Percentiles rank a stretch among this genome's conserved stretches.
Conservation (phyloP, 768 basidiomycete genomes). For the Psilocybe subaeruginosa region DNA sequence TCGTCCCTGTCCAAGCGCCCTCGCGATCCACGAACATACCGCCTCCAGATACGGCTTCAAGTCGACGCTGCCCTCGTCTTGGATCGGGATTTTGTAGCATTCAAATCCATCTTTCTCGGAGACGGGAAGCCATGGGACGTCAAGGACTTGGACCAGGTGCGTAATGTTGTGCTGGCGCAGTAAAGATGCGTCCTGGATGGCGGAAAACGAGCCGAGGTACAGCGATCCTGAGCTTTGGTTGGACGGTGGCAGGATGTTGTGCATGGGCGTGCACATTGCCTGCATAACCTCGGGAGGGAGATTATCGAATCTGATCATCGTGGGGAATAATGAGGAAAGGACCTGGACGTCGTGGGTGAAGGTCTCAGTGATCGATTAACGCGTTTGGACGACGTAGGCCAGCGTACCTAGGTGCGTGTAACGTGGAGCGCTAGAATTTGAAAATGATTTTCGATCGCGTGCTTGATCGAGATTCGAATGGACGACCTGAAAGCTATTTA, state of each 20-base stretch:
- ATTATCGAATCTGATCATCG: constrained; percentile 81
- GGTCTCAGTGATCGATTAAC: background rate
- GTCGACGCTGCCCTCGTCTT: constrained; percentile 63
- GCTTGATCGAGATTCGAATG: background rate
- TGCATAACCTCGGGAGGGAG: constrained; percentile 77
- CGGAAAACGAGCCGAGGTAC: constrained; percentile 70
- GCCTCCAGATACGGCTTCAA: constrained; percentile 69
- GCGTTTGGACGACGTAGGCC: background rate
- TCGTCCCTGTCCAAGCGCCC: constrained; percentile 56
- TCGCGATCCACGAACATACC: constrained; percentile 69
- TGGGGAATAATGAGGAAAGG: background rate
- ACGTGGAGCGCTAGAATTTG: background rate
- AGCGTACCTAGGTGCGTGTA: background rate
- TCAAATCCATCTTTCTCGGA: constrained; percentile 49
- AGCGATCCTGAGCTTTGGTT: constrained; percentile 47
- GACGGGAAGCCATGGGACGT: constrained; percentile 63
- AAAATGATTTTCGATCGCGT: background rate
- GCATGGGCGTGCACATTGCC: constrained; percentile 87
- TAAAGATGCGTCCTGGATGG: constrained; percentile 56
- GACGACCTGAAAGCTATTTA: background rate
- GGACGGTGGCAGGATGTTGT: constrained; percentile 58
- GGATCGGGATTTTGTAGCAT: constrained; percentile 69
- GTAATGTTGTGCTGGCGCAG: constrained; percentile 53
- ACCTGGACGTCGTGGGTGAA: background rate
- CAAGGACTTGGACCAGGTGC: constrained; percentile 69